phyloP scores from a whole-genome alignment of 2,329 filamentous ascomycete species.

The Sporothrix sp. region DNA sequence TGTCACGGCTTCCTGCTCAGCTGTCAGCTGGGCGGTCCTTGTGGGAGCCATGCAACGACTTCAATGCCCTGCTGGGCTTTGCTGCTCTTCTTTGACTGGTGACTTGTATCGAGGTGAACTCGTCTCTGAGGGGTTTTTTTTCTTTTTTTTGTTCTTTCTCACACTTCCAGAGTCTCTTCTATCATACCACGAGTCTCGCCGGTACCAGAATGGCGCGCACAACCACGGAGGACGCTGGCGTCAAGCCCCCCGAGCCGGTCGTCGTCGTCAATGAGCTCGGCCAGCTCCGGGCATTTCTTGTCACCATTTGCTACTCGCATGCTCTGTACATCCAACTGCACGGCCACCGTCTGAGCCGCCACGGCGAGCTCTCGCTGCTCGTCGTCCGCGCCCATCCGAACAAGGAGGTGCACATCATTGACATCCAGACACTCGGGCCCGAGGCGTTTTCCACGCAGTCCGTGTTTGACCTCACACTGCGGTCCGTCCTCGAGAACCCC shows the following conservation, averaged over 20 bases:
- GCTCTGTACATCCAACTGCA: constrained; percentile 21
- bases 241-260: not conserved
- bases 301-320: not conserved
- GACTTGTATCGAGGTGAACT: too few relatives aligned
- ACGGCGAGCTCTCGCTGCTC: constrained; percentile 19
- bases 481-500: constrained; percentile 18
- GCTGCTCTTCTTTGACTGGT: too few relatives aligned
- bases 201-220: not conserved
- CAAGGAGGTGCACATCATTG: constrained; percentile 15
- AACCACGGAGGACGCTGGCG: too few relatives aligned
- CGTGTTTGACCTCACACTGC: constrained; percentile 14
- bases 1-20: not conserved
- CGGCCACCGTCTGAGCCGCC: constrained; percentile 15
- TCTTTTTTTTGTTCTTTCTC: too few relatives aligned
- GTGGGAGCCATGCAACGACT: too few relatives aligned
- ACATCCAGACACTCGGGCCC: constrained; percentile 18
- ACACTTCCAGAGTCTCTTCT: too few relatives aligned
- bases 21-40: too few relatives aligned
- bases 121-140: too few relatives aligned
- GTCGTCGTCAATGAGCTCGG: not conserved
- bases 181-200: too few relatives aligned
- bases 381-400: constrained; percentile 16
- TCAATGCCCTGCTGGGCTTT: too few relatives aligned
- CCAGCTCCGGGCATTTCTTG: not conserved
- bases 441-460: constrained; percentile 14